phyloP scores from a whole-genome alignment of 208 protist genomes.

The Trypanosoma scelopori region DNA sequence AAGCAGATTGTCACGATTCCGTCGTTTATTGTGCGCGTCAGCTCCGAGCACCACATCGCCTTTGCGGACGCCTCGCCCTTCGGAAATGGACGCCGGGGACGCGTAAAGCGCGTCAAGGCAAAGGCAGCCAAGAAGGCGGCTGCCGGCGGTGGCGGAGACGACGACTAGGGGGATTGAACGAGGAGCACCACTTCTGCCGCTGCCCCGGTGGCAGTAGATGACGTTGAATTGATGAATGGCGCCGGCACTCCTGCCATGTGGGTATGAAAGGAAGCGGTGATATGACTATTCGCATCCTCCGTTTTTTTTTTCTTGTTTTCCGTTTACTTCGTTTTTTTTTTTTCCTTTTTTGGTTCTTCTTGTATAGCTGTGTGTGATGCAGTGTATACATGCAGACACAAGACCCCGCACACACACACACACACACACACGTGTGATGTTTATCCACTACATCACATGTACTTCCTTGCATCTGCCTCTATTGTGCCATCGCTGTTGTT shows the following conservation, averaged over 20 bases:
- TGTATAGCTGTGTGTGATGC: neutral
- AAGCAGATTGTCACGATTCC: slow-evolving; percentile 99
- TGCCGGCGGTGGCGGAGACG: slow-evolving; percentile 54
- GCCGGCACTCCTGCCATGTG: neutral
- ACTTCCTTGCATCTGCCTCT: too few species aligned
- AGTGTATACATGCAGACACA: too few species aligned
- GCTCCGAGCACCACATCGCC: slow-evolving; percentile 99
- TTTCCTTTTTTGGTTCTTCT: slow-evolving; percentile 7
- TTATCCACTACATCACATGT: too few species aligned
- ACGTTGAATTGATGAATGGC: too few species aligned
- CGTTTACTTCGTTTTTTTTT: slow-evolving; percentile 4
- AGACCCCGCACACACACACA: too few species aligned
- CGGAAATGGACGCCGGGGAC: slow-evolving; percentile 94
- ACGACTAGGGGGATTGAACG: slow-evolving; percentile 20
- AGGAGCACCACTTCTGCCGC: neutral
- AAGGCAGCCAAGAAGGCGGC: slow-evolving; percentile 76
- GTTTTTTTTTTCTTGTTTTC: slow-evolving; percentile 12
- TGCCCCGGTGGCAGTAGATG: too few species aligned
- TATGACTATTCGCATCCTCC: slow-evolving; percentile 2
- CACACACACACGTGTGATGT: too few species aligned
- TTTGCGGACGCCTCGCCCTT: slow-evolving; percentile 96
- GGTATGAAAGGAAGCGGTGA: neutral
- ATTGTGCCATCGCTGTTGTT: too few species aligned
- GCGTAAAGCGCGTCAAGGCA: slow-evolving; percentile 93
- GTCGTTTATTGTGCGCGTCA: slow-evolving; percentile 99